A percentile compares a stretch with the other conserved stretches of the same genome.
phyloP scores from a whole-genome alignment of 2,329 filamentous ascomycete genomes.

The Exserohilum rostratum region DNA sequence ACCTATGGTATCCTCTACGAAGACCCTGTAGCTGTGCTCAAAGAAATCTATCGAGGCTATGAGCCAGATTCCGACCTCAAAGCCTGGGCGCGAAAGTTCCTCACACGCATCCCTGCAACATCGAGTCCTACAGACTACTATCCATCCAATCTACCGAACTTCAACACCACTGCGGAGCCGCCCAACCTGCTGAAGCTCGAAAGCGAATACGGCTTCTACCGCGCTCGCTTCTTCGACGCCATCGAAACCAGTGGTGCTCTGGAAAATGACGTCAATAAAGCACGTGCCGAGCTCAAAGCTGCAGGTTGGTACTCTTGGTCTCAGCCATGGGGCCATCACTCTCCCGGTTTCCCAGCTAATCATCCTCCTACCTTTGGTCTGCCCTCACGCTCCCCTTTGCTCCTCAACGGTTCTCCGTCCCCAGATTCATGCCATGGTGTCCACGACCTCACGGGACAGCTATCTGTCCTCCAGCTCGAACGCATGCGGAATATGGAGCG shows the following conservation, averaged over 20 bases:
- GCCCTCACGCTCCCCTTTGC: neutral
- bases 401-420: neutral
- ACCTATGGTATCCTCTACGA: constrained; percentile 38
- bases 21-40: constrained; percentile 46
- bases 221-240: constrained; percentile 21
- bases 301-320: constrained; percentile 13
- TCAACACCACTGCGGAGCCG: constrained; percentile 11
- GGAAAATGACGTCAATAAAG: constrained; percentile 34
- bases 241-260: constrained; percentile 22
- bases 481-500: neutral
- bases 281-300: constrained; percentile 17
- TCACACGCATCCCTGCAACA: constrained; percentile 13
- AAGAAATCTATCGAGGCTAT: constrained; percentile 40
- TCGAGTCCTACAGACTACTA: neutral
- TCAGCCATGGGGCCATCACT: neutral
- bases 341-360: neutral
- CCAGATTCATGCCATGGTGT: neutral
- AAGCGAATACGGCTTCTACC: constrained; percentile 18
- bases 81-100: constrained; percentile 30
- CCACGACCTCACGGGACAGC: neutral
- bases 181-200: constrained; percentile 35
- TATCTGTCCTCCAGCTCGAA: neutral
- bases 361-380: neutral
- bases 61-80: constrained; percentile 33
- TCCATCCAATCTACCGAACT: neutral